Base-by-base conservation (phyloP, 2,329 filamentous ascomycete species). In the Trichoderma koningii region DNA sequence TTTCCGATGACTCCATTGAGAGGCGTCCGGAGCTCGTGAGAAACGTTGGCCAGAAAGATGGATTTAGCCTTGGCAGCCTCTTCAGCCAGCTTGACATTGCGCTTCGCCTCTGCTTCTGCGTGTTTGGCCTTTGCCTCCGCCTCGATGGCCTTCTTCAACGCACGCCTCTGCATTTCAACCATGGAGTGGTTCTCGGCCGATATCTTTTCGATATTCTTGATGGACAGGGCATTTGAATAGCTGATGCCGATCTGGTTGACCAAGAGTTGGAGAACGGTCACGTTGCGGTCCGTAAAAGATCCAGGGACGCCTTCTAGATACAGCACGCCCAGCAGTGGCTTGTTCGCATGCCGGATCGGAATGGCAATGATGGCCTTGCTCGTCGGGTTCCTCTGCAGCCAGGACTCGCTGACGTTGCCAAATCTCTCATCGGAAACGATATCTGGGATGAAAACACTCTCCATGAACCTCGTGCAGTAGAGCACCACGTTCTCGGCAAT, bases 1-100 rank as follows among this genome's bases (percentile, higher is more conserved):
- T 96, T 96, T 53, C 92, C 92, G 71, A 96, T 93, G 9, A 96
- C 91, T 34, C 92, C 92, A 65, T 94, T 93, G 56, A 96, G 87
- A 0, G 92, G 92, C 1, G 90, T 93, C 53, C 90, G 87, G 65
- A 94, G 78, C 76, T 94, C 91, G 76, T 94, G 91, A 2, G 89
- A 92, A 69, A 94, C 91, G 68, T 91, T 91, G 47, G 89, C 89
- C 51, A 91, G 79, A 77, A 94, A 94, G 65, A 93, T 91, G 2
- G 88, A 90, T 75, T 94, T 94, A 45, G 90, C 91, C 76, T 90
- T 92, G 23, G 90, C 90, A 12, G 91, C 91, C 75, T 94, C 91
- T 73, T 94, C 90, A 17, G 92, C 92, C 45, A 93, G 83, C 76
- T 91, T 89, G 73, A 93, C 90, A 74, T 92, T 92, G 66, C 88